Evolutionary conservation across 179 eudicot genomes (phyloP), one percentile per base, ranked within the genome.

Genomic region (Silene coronaria): DNA sequence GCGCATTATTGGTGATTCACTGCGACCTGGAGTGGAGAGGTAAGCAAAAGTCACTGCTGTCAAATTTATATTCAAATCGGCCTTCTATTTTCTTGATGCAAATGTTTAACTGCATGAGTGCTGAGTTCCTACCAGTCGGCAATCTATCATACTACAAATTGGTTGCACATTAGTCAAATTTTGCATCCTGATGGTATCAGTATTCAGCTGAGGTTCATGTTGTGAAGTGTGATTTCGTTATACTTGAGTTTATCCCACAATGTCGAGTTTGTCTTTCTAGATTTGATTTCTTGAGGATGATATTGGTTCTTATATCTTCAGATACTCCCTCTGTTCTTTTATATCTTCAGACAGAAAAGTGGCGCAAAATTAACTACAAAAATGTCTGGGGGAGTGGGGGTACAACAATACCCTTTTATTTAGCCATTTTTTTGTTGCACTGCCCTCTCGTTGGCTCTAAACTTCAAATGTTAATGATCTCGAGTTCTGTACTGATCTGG

Each of bases 21-120:
- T 83, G 71, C 79, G 87, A 82, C 87, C 83, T 63, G 99, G 97
- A 75, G 96, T 92, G 76, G 97, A 95, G 86, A 95, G 97, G 99
- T 95, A 38, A 82, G 85, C 38, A 71, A 32, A 55, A 55, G 72
- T 21, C 64, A 11, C 63, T 34, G 45, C 42, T 51, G 73, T 55
- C 22, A 10, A 42, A 70, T 0, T 24, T 64, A 46, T 17, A 63
- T 26, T 48, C 30, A 55, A 51, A 51, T 9, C 16, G 12, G 8
- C 30, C 19, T 13, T 75, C 12, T 68, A 7, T 32, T 70, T 66
- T 24, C 32, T 75, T 14, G 21, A 27, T 42, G 32, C 65, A 2
- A 32, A 27, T 32, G 0, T 73, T 60, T 53, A 19, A n/a, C 24
- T 16, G 67, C 57, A 36, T 74, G 30, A 12, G 30, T 42, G 27